A percentile compares a stretch with the other conserved stretches of the same genome.
Conservation (phyloP, 2,329 filamentous ascomycete species). For the Microdochium nivale region DNA sequence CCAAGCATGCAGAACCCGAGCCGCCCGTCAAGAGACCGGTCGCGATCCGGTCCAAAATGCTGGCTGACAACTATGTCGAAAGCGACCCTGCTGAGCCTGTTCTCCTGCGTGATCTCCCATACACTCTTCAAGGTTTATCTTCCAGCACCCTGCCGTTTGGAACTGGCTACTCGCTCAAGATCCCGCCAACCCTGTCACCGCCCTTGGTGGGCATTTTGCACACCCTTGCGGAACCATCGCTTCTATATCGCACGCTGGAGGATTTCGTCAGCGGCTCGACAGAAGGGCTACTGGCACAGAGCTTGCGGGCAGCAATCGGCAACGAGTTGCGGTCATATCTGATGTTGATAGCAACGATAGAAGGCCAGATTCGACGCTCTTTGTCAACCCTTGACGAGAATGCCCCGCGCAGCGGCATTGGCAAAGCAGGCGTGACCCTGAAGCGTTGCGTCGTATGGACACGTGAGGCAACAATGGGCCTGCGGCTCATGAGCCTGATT, state of each 20-base stretch:
- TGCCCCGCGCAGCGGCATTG: conserved; percentile 60
- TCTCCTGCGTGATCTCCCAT: conserved; percentile 74
- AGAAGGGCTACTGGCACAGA: conserved; percentile 83
- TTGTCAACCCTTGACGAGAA: conserved; percentile 64
- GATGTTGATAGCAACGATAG: conserved; percentile 81
- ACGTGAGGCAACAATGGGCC: conserved; percentile 88
- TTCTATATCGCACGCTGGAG: conserved; percentile 78
- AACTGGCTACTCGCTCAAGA: conserved; percentile 57
- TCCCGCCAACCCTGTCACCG: conserved; percentile 72
- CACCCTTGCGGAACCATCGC: conserved; percentile 81
- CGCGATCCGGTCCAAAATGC: conserved; percentile 46
- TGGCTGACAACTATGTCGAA: conserved; percentile 47
- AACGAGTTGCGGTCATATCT: conserved; percentile 84
- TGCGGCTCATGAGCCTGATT: conserved; percentile 88
- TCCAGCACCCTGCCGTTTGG: conserved; percentile 76
- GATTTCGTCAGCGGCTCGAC: conserved; percentile 75
- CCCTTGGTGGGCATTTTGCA: conserved; percentile 83
- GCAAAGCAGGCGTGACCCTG: conserved; percentile 83
- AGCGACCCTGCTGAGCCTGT: conserved; percentile 56
- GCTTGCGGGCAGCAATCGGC: conserved; percentile 77
- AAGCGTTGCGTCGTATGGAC: conserved; percentile 98
- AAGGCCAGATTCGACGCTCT: conserved; percentile 82
- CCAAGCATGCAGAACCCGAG: conserved; percentile 9
- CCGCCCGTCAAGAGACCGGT: conserved; percentile 34
- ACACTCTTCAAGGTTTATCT: conserved; percentile 85